A percentile compares a stretch with the other conserved stretches of the same genome.
Conservation (phyloP, 208 protist species). For the Acanthamoeba lenticulata region DNA sequence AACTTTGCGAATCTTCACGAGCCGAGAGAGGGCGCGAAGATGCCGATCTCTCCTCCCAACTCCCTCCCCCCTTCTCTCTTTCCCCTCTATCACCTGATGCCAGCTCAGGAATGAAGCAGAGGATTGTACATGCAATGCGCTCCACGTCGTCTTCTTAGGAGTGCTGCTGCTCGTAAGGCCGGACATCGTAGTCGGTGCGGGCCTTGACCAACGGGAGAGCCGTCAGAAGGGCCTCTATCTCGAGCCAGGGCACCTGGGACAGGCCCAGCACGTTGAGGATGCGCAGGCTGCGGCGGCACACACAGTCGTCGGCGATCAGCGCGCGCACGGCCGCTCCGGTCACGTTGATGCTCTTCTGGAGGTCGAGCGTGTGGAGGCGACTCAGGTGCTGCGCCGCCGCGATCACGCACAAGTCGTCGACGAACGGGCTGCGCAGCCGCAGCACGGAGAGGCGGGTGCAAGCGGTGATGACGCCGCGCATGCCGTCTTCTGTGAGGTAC, state of each 20-base stretch:
- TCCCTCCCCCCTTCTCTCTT: too few relatives aligned
- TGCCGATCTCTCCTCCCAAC: too few relatives aligned
- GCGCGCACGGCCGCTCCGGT: background rate
- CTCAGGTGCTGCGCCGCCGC: background rate
- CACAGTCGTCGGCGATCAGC: background rate
- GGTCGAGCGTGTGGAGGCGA: background rate
- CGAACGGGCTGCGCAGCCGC: background rate
- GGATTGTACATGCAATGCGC: too few relatives aligned
- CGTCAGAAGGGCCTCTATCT: background rate
- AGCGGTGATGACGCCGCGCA: background rate
- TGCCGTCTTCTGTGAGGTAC: background rate
- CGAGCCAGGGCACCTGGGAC: background rate
- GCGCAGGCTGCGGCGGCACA: background rate
- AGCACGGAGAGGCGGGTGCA: background rate
- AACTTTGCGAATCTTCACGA: too few relatives aligned
- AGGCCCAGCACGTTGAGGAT: slow-evolving; percentile 24
- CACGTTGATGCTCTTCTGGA: background rate
- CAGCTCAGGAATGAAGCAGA: too few relatives aligned
- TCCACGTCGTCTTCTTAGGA: background rate
- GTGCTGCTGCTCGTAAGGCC: background rate
- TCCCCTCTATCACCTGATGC: too few relatives aligned
- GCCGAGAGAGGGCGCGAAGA: too few relatives aligned
- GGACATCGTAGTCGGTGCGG: background rate
- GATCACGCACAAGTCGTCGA: background rate
- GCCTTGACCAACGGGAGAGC: background rate